Conservation (phyloP, 2,329 filamentous ascomycete species). For the Cadophora sp. region DNA sequence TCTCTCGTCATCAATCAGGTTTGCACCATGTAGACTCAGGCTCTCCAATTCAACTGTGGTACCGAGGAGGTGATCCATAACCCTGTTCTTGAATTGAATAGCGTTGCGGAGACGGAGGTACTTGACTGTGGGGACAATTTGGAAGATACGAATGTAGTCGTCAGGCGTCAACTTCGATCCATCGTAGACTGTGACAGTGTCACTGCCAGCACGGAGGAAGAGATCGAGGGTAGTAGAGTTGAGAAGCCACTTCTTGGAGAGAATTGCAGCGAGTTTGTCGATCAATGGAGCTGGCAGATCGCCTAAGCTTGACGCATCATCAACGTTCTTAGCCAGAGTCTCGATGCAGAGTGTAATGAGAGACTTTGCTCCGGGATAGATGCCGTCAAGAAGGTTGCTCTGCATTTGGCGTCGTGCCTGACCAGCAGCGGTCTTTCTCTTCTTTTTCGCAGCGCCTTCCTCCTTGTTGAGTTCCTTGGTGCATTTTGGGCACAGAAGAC, state of each 20-base stretch:
- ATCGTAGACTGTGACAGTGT: conserved; percentile 63
- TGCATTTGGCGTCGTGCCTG: conserved; percentile 74
- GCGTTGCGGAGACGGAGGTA: conserved; percentile 80
- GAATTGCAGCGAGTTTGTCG: conserved; percentile 64
- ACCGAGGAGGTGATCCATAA: conserved; percentile 80
- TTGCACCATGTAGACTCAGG: conserved; percentile 83
- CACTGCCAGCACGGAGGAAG: conserved; percentile 59
- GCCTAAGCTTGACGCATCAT: conserved; percentile 67
- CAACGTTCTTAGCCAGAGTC: conserved; percentile 66
- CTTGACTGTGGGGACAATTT: conserved; percentile 72
- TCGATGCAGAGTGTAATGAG: conserved; percentile 70
- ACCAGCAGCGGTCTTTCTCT: conserved; percentile 60
- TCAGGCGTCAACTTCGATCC: conserved; percentile 70
- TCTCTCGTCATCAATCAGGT: conserved; percentile 77
- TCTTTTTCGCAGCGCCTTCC: conserved; percentile 63
- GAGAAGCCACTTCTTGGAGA: conserved; percentile 66
- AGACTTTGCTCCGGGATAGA: conserved; percentile 69
- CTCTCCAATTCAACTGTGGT: conserved; percentile 73
- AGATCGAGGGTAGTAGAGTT: conserved; percentile 60
- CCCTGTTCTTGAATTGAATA: conserved; percentile 89
- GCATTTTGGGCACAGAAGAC: conserved; percentile 84
- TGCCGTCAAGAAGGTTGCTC: conserved; percentile 84
- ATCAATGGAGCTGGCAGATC: conserved; percentile 61
- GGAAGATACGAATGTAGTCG: conserved; percentile 83
- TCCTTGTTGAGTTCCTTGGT: conserved; percentile 76